These are phyloP conservation scores for Salix brachista DNA, from an alignment of 345 rosid species.

Conservation along the genomic window DNA sequence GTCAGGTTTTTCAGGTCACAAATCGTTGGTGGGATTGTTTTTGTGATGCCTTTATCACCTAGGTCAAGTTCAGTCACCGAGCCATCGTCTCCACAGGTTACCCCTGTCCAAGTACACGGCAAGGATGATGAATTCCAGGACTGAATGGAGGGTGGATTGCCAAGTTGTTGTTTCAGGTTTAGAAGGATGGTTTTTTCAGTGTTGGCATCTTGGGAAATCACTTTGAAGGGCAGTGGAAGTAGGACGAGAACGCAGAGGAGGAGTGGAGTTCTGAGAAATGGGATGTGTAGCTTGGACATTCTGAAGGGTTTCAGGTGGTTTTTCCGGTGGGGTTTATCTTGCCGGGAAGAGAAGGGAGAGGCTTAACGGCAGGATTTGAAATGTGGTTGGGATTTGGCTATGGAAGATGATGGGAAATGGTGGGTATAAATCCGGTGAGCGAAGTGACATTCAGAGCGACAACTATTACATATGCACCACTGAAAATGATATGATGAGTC, in stretches of 20 bases:
- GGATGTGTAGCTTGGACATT: conserved; percentile 38
- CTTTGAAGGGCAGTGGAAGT: conserved; percentile 31
- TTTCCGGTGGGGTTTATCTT: background rate
- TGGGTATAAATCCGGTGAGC: background rate
- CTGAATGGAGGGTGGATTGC: conserved; percentile 50
- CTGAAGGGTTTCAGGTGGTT: background rate
- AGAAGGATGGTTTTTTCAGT: conserved; percentile 52
- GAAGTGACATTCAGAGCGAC: conserved; percentile 3
- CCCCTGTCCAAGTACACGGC: conserved; percentile 62
- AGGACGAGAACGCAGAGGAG: conserved; percentile 30
- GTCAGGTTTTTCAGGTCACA: conserved; percentile 64
- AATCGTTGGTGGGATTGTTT: conserved; percentile 44
- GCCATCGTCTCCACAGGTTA: conserved; percentile 36
- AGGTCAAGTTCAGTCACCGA: conserved; percentile 48
- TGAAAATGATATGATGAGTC: background rate
- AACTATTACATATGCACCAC: conserved; percentile 11
- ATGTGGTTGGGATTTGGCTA: conserved; percentile 1
- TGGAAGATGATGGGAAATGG: background rate
- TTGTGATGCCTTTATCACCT: conserved; percentile 27
- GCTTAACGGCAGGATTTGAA: conserved; percentile 1
- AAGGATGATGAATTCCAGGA: conserved; percentile 58
- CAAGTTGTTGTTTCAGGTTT: conserved; percentile 44
- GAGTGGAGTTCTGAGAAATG: background rate
- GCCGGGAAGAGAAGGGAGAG: background rate
- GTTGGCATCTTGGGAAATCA: conserved; percentile 38